Evolutionary conservation across 2,329 filamentous ascomycete species (phyloP), one percentile per base, ranked within the genome.

Genomic region (Neofusicoccum cordaticola): DNA sequence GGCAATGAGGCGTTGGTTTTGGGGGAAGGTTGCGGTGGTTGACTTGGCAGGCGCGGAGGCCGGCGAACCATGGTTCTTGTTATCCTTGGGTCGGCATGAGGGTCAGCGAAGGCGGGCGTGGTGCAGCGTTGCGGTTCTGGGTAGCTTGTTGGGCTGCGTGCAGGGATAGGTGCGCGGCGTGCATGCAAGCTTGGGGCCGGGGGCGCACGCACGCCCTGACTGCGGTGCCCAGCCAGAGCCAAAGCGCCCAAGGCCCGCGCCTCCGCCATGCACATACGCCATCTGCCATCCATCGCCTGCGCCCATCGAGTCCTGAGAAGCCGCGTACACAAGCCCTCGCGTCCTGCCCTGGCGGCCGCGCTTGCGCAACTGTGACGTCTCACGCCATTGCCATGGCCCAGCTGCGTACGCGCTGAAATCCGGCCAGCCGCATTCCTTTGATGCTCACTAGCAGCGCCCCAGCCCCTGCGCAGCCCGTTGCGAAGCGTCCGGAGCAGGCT

Each of bases 91-190:
- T 60, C 56, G 47, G 56, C 56, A 42, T n/a, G 19, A 41, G 22
- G 56, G 56, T 60, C 56, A 60, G 56, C 56, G 56, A 11, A 35
- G 53, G 22, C 53, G 13, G 41, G 27, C 15, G 13, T 56, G 41
- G 53, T 45, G 53, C 53, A 58, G 56, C 56, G 42, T 22, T 60
- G 56, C 56, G 56, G 56, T 60, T 60, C 41, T 60, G 41, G 56
- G 56, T 47, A 60, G 56, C 56, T 60, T 60, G 56, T 47, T 60
- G 56, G 56, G 56, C 56, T 47, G 31, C 42, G 56, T 58, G 56
- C 56, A 60, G 56, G 56, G 42, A 52, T 45, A n/a, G 13, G 53
- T 57, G 53, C 41, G 22, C 53, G 22, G 27, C 41, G 39, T 22
- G 22, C 52, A 17, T 27, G 27, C 35, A 35, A 19, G 6, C 27